Conservation (phyloP, 306 rosid genomes). For the Vigna hirtella region DNA sequence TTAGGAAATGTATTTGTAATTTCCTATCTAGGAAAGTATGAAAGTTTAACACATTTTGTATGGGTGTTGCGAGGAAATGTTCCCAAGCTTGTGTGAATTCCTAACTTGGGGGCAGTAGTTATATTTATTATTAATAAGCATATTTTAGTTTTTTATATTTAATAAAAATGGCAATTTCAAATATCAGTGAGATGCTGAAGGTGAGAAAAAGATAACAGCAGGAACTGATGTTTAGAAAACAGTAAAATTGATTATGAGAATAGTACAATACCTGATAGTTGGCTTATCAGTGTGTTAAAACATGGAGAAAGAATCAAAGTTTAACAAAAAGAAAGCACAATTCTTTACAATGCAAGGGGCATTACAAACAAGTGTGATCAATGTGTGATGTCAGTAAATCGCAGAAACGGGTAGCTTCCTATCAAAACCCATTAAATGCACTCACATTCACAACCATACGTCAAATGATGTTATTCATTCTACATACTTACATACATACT, state of each 20-base stretch:
- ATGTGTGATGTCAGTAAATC: neutral
- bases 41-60: too few relatives aligned
- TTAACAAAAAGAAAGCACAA: neutral
- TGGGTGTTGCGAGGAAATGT: too few relatives aligned
- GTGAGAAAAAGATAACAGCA: neutral
- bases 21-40: too few relatives aligned
- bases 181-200: neutral
- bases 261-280: neutral
- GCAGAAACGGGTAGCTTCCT: constrained; percentile 7
- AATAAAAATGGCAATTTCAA: constrained; percentile 14
- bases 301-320: neutral
- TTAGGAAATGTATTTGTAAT: too few relatives aligned
- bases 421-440: constrained; percentile 26
- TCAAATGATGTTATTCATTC: too few relatives aligned
- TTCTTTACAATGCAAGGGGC: neutral
- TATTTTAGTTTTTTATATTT: neutral
- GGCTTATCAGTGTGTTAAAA: neutral
- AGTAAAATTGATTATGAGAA: constrained; percentile 2
- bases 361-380: neutral
- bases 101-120: too few relatives aligned
- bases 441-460: constrained; percentile 19
- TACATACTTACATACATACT: too few relatives aligned
- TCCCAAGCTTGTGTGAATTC: too few relatives aligned
- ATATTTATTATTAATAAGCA: too few relatives aligned
- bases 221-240: neutral